phyloP scores from a whole-genome alignment of 768 basidiomycete species.

The Hirschioporus abietinus region DNA sequence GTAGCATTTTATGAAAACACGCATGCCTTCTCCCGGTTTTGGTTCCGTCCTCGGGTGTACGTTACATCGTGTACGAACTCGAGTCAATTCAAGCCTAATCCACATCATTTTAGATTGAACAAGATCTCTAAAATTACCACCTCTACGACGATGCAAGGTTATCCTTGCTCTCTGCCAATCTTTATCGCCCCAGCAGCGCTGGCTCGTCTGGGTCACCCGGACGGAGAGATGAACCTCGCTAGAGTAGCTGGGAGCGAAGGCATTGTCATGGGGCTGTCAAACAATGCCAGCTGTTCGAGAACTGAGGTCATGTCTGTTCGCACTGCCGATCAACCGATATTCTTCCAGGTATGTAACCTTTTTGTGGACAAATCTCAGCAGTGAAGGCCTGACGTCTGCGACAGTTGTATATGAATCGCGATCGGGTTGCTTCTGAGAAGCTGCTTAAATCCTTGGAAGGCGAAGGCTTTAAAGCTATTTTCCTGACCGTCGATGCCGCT shows the following conservation, averaged over 20 bases:
- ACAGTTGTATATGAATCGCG: constrained; percentile 43
- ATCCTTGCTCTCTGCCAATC: constrained; percentile 28
- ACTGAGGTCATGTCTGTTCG: constrained; percentile 26
- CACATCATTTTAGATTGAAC: constrained; percentile 17
- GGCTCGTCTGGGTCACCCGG: constrained; percentile 39
- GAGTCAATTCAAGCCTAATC: background rate
- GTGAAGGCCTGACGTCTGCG: background rate
- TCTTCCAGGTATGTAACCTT: constrained; percentile 23
- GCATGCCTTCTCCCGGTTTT: constrained; percentile 21
- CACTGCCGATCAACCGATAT: constrained; percentile 21
- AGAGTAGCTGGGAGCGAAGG: constrained; percentile 37
- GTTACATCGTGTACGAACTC: background rate
- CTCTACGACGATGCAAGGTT: constrained; percentile 18
- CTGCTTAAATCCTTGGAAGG: constrained; percentile 32
- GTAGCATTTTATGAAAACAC: constrained; percentile 20
- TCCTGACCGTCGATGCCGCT: constrained; percentile 45
- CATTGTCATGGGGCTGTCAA: constrained; percentile 38
- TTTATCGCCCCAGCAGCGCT: constrained; percentile 38
- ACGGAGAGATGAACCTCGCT: constrained; percentile 43
- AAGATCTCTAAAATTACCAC: constrained; percentile 22
- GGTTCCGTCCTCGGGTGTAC: constrained; percentile 18
- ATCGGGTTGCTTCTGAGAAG: constrained; percentile 32
- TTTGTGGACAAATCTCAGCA: background rate
- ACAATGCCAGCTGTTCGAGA: constrained; percentile 29
- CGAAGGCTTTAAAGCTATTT: constrained; percentile 38